Base-by-base conservation (phyloP, 2,329 filamentous ascomycete genomes). In the Alternaria conjuncta region DNA sequence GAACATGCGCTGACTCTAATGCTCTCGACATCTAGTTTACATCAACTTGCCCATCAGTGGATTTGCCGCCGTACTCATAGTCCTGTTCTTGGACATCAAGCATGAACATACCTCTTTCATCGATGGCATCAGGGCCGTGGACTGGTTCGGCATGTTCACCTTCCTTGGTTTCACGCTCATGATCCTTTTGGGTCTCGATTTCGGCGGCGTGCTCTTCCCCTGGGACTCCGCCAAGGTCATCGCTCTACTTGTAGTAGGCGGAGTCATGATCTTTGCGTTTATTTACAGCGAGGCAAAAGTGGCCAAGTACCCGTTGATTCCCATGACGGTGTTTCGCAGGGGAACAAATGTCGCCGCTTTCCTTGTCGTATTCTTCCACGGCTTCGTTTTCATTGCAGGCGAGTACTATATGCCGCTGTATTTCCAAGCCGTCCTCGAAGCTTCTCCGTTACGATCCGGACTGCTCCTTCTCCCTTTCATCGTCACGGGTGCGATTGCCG, bases 341-440 rank as follows among this genome's bases (percentile, higher is more conserved):
- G 71, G 79, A 30, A 87, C 88, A 1, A 89, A 87, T 58, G 74
- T 87, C 11, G 89, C 89, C 1, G 82, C 84, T 5, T 83, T 90
- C n/a, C 71, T 80, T 1, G 81, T 86, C 2, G 78, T 78, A 4
- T 84, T 84, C 69, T 78, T 80, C 15, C 84, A 87, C 67, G 81
- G 82, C 13, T 84, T 85, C 66, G 83, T 76, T 15, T 78, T 78
- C 64, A 78, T 91, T 44, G 87, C 85, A 0, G 84, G 84, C 1
- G 86, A 88, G 54, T 94, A 92, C 78, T 94, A 91, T 71, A 82
- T 93, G 25, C 92, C 92, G 0, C 83, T 93, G 0, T 94, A 90
- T 78, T 89, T 92, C 57, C 92, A 94, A 75, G 86, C 88, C 3
- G 90, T 90, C 0, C 84, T 89, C 3, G 84, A 85, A 55, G 87